phyloP scores from a whole-genome alignment of 2,329 filamentous ascomycete genomes.

The Alternaria brassicicola region DNA sequence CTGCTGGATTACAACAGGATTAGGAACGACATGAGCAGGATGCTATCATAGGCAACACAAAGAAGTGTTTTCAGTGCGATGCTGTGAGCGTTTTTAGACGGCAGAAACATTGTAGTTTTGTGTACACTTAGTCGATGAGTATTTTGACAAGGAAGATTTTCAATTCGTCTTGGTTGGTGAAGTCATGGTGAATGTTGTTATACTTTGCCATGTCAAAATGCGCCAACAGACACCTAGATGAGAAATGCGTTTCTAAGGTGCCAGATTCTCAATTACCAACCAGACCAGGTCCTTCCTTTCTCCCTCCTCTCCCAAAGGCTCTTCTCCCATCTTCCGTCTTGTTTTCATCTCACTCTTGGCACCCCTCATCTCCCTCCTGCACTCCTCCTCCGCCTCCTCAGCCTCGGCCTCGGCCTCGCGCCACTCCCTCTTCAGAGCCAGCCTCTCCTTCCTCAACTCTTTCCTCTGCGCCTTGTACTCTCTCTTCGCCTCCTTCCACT shows the following conservation, averaged over 20 bases:
- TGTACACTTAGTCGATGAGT: slow-evolving; percentile 39
- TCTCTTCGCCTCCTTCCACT: slow-evolving; percentile 32
- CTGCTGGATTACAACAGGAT: slow-evolving; percentile 76
- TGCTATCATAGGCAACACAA: slow-evolving; percentile 50
- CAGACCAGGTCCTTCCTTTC: slow-evolving; percentile 29
- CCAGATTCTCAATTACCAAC: slow-evolving; percentile 42
- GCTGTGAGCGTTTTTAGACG: slow-evolving; percentile 20
- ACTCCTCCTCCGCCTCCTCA: slow-evolving; percentile 7
- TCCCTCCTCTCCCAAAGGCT: background rate
- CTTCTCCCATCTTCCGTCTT: background rate
- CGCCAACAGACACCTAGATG: too few relatives aligned
- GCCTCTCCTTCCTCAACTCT: slow-evolving; percentile 23
- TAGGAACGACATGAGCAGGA: slow-evolving; percentile 86
- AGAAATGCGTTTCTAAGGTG: too few relatives aligned
- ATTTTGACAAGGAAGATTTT: slow-evolving; percentile 39
- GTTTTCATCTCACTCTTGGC: background rate
- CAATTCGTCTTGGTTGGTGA: too few relatives aligned
- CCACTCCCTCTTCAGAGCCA: slow-evolving; percentile 24
- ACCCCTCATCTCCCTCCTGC: background rate
- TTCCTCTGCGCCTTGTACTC: slow-evolving; percentile 32
- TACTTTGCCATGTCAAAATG: too few relatives aligned
- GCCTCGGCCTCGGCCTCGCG: slow-evolving; percentile 19
- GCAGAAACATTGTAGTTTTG: slow-evolving; percentile 36
- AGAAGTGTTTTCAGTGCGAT: slow-evolving; percentile 18
- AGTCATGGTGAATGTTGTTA: too few relatives aligned